Evolutionary conservation across 177 flowering plant genomes (phyloP), one percentile per base, ranked within the genome.

Genomic region (Vitis hybrid): DNA sequence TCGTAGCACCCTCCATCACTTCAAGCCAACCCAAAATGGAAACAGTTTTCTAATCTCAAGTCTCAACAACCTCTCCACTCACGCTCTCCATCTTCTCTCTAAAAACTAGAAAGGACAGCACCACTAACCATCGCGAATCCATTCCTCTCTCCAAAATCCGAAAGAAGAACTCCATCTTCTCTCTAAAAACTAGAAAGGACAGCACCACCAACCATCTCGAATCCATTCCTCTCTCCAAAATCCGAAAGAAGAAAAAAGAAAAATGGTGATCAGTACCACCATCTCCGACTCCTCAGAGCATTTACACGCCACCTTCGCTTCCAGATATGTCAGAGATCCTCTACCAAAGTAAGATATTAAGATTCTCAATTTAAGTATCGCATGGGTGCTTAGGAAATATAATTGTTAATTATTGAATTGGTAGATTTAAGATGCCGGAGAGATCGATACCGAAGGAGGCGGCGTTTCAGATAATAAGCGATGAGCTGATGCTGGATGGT

Each of bases 401-500:
- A 28, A n/a, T 64, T 15, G 11, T 19, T 64, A 24, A 2, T 47
- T 19, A 0, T 31, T 59, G 7, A 6, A 50, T 33, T 12, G 24
- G 11, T 38, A 85, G 88, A 73, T 86, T 77, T 47, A 82, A 50
- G 82, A 75, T 87, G 80, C 84, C 83, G 49, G 83, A 75, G 51
- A 47, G 67, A 0, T 78, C 89, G 49, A 87, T 84, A 3, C 89
- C 89, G 2, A 87, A 82, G 70, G 91, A 87, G 4, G 89, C 89
- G 6, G 91, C 91, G 19, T 84, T 79, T 31, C 91, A 87, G 84
- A 83, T 87, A 44, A 86, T 87, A 38, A 75, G 9, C 65, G 91
- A 87, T 55, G 89, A 87, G 74, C 62, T 87, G 70, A 84, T 87
- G 89, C 64, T 87, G 19, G 90, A 87, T 62, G 90, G 90, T 44